Evolutionary conservation across 768 basidiomycete species (phyloP).

Genomic region (Psilocybe tampanensis): DNA sequence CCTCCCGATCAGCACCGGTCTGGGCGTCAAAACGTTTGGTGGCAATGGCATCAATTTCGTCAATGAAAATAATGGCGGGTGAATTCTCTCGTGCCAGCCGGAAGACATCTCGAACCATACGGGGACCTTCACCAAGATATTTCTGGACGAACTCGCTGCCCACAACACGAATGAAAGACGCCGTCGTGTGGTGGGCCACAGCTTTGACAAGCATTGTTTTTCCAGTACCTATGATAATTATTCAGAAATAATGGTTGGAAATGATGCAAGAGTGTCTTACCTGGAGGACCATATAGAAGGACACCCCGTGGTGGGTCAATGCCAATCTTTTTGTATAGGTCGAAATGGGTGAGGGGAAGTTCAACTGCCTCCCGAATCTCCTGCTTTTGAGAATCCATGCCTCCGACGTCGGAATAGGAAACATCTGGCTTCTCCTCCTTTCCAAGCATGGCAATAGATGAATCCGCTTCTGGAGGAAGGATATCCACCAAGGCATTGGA

Average conservation of each 20-base stretch:
- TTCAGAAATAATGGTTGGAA: background rate
- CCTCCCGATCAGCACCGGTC: slow-evolving; percentile 98
- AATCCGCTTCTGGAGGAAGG: slow-evolving; percentile 97
- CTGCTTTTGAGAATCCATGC: slow-evolving; percentile 97
- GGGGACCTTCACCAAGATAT: slow-evolving; percentile 97
- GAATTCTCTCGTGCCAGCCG: slow-evolving; percentile 96
- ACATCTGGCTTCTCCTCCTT: slow-evolving; percentile 96
- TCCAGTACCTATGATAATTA: slow-evolving; percentile 72
- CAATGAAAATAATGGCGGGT: slow-evolving; percentile 98
- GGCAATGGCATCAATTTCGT: slow-evolving; percentile 98
- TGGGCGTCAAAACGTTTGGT: slow-evolving; percentile 99
- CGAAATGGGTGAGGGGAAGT: slow-evolving; percentile 94
- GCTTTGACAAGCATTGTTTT: slow-evolving; percentile 99
- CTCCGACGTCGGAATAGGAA: slow-evolving; percentile 91
- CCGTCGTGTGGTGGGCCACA: slow-evolving; percentile 97
- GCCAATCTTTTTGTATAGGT: slow-evolving; percentile 98
- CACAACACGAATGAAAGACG: slow-evolving; percentile 96
- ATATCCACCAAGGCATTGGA: slow-evolving; percentile 99
- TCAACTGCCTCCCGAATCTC: slow-evolving; percentile 99
- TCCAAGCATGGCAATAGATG: slow-evolving; percentile 92
- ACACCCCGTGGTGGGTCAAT: slow-evolving; percentile 99
- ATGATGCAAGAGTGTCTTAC: slow-evolving; percentile 39
- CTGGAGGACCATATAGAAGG: slow-evolving; percentile 94
- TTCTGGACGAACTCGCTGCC: slow-evolving; percentile 99
- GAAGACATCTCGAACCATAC: slow-evolving; percentile 99